Base-by-base conservation (phyloP, 2,329 filamentous ascomycete species). In the Salinomyces thailandicus region DNA sequence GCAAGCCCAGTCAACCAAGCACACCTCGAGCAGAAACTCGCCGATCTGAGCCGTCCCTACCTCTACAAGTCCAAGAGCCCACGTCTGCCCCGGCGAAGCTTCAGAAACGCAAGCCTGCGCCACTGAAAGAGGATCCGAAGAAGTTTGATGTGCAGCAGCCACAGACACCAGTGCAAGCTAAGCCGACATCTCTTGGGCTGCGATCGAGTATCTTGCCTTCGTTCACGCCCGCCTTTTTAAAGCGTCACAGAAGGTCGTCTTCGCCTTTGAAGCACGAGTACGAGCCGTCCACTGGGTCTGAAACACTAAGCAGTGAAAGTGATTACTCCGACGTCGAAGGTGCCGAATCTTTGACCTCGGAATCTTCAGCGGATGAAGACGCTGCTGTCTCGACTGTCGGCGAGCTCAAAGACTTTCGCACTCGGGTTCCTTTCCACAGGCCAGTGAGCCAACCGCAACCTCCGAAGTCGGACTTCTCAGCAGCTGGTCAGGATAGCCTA, bases 211-310 rank as follows among this genome's bases (percentile, higher is more conserved):
- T 52, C 15, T 36, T 59, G 2, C 52, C 54, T 2, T 53, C 56
- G 3, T 49, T 60, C 36, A 60, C 57, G 11, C 56, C 58, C 5
- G 53, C 50, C 3, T 61, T 60, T 43, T 31, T 60, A 28, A 56
- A 52, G 45, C 45, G 69, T 58, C 58, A 80, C 53, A 76, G 87
- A 30, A 77, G 86, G 13, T 81, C 78, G 1, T 96, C 91, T 0
- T 98, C 91, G 1, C 91, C 91, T 0, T 68, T 98, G 33, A 98
- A 98, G 64, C 89, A 96, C 55, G 89, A 98, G 62, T 98, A 95
- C 52, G 80, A 87, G 44, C 89, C 89, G 11, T 96, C 91, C 12
- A 77, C 75, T 5, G 75, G 74, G 31, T 79, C 77, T 0, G 73
- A 75, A 28, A 75, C 75, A 5, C 71, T 70, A 6, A 71, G 67